phyloP scores from a whole-genome alignment of 768 basidiomycete genomes.

The Chlorophyllum brunneum region DNA sequence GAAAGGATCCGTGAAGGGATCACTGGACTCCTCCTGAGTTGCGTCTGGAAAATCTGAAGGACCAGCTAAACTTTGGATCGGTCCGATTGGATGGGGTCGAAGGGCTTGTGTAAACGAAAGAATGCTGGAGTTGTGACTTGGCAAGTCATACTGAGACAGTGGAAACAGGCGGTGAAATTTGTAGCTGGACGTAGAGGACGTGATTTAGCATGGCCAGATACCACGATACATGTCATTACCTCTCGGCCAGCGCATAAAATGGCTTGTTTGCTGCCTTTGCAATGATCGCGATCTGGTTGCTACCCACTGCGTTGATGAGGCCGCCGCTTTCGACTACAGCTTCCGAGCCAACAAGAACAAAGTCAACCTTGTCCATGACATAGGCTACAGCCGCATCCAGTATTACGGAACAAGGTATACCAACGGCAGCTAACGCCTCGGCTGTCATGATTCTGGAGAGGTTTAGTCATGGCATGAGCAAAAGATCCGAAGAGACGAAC shows the following conservation, averaged over 20 bases:
- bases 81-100: conserved; percentile 18
- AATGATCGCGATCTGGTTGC: conserved; percentile 95
- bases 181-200: conserved; percentile 54
- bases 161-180: conserved; percentile 98
- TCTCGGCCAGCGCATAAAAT: conserved; percentile 93
- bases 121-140: conserved; percentile 72
- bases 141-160: conserved; percentile 85
- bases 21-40: neutral
- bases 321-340: conserved; percentile 98
- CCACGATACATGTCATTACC: conserved; percentile 41
- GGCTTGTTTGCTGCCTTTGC: conserved; percentile 94
- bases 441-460: conserved; percentile 81
- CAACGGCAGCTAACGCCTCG: conserved; percentile 79
- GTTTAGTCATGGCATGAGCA: conserved; percentile 16
- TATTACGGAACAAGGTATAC: conserved; percentile 91
- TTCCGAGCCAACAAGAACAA: conserved; percentile 95
- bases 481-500: conserved; percentile 41
- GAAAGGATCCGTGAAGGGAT: conserved; percentile 19
- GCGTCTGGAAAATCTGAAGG: neutral
- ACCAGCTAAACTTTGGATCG: conserved; percentile 11
- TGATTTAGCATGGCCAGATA: conserved; percentile 12
- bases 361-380: conserved; percentile 94
- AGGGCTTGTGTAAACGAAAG: conserved; percentile 59
- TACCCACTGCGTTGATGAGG: conserved; percentile 88
- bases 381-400: conserved; percentile 97